phyloP scores from a whole-genome alignment of 495 filamentous ascomycete genomes.

The Podospora conica region DNA sequence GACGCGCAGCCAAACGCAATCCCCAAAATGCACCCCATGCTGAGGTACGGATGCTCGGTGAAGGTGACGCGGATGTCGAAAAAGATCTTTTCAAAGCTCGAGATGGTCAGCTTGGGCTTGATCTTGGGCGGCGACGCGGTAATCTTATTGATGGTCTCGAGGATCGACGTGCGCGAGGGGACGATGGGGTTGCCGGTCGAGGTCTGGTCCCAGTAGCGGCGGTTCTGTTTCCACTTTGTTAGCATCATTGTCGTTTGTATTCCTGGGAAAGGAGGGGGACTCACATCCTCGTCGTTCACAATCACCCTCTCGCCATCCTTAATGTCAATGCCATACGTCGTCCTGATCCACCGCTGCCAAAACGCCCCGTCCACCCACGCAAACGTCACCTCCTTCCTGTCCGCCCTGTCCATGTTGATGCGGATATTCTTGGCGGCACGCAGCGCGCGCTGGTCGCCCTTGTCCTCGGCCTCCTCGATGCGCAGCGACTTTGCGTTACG shows the following conservation, averaged over 20 bases:
- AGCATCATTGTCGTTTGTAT: slow-evolving; percentile 4
- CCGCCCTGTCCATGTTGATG: slow-evolving; percentile 79
- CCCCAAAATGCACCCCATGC: slow-evolving; percentile 54
- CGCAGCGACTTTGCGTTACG: slow-evolving; percentile 90
- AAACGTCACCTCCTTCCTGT: slow-evolving; percentile 85
- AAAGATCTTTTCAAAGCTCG: slow-evolving; percentile 67
- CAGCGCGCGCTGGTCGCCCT: slow-evolving; percentile 80
- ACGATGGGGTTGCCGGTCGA: slow-evolving; percentile 81
- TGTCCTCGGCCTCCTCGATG: slow-evolving; percentile 93
- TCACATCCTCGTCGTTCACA: slow-evolving; percentile 95
- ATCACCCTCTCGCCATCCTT: slow-evolving; percentile 82
- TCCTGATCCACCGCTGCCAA: slow-evolving; percentile 95
- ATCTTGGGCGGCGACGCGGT: slow-evolving; percentile 69
- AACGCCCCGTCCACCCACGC: slow-evolving; percentile 98
- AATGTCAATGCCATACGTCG: slow-evolving; percentile 86
- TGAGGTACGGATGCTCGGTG: slow-evolving; percentile 65
- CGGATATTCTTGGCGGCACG: slow-evolving; percentile 85
- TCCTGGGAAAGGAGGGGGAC: slow-evolving; percentile 25
- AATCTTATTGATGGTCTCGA: slow-evolving; percentile 83
- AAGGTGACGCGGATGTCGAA: slow-evolving; percentile 66
- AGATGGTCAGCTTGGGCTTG: slow-evolving; percentile 78
- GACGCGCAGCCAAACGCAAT: slow-evolving; percentile 43
- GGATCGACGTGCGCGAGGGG: slow-evolving; percentile 85
- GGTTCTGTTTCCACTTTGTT: slow-evolving; percentile 51
- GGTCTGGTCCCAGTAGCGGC: slow-evolving; percentile 90